Evolutionary conservation across 2,329 filamentous ascomycete genomes (phyloP).

Genomic region (Trichoderma sp.): DNA sequence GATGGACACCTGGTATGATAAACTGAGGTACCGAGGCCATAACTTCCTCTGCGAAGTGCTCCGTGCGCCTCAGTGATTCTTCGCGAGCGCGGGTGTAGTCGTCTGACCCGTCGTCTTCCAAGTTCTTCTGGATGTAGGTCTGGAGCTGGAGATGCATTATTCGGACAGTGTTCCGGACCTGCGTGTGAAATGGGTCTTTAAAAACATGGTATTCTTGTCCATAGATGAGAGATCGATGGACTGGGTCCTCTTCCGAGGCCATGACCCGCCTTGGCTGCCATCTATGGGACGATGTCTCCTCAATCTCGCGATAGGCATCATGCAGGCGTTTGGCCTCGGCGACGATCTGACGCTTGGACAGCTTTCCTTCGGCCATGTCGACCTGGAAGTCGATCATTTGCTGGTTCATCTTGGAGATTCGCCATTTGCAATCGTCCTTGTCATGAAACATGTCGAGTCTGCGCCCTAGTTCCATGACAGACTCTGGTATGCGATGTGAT

Average conservation of each 20-base stretch:
- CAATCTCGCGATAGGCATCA: slow-evolving; percentile 17
- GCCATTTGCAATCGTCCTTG: slow-evolving; percentile 32
- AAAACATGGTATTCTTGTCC: slow-evolving; percentile 32
- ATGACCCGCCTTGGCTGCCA: slow-evolving; percentile 26
- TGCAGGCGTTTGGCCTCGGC: slow-evolving; percentile 11
- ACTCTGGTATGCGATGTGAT: slow-evolving; percentile 28
- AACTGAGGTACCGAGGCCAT: slow-evolving; percentile 34
- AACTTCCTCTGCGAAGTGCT: slow-evolving; percentile 23
- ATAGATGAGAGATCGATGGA: slow-evolving; percentile 24
- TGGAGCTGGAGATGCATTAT: slow-evolving; percentile 33
- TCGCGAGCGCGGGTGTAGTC: neutral
- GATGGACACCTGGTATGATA: slow-evolving; percentile 15
- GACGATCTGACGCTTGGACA: slow-evolving; percentile 6
- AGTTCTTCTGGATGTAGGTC: slow-evolving; percentile 17
- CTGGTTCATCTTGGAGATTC: slow-evolving; percentile 30
- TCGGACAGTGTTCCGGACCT: slow-evolving; percentile 33
- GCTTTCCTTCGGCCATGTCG: slow-evolving; percentile 28
- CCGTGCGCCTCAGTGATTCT: slow-evolving; percentile 18
- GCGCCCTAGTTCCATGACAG: slow-evolving; percentile 17
- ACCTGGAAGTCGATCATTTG: slow-evolving; percentile 31
- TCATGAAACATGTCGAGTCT: slow-evolving; percentile 24
- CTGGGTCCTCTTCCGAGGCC: neutral
- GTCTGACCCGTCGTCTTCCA: neutral
- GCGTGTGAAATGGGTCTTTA: slow-evolving; percentile 31
- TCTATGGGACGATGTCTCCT: slow-evolving; percentile 22